Conservation (phyloP, 129 eudicot genomes). For the Artemisia argyi region DNA sequence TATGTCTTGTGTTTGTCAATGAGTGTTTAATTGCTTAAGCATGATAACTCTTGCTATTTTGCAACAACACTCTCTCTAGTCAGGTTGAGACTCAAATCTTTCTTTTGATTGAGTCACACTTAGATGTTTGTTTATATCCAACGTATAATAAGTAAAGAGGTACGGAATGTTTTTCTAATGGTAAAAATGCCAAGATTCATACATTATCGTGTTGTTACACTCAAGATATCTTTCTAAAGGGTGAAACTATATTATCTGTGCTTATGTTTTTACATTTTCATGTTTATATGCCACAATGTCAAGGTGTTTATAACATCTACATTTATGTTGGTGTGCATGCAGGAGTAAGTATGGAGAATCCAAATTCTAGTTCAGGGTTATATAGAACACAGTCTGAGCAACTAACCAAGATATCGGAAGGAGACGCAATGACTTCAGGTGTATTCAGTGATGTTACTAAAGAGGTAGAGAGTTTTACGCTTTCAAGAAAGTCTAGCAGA, state of each 20-base stretch:
- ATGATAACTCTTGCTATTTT: no score
- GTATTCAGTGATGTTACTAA: slow-evolving; percentile 31
- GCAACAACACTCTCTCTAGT: background rate
- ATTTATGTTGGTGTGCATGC: background rate
- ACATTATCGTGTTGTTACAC: no score
- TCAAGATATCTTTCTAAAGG: no score
- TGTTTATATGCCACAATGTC: background rate
- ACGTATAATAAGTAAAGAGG: no score
- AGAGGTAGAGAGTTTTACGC: slow-evolving; percentile 32
- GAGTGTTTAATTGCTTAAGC: background rate
- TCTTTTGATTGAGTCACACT: no score
- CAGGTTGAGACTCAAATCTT: no score
- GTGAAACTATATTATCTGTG: no score
- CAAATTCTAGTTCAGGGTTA: slow-evolving; percentile 44
- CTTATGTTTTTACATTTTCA: background rate
- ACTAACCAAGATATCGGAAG: slow-evolving; percentile 30
- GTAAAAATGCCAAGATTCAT: no score
- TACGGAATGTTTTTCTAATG: no score
- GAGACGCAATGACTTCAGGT: slow-evolving; percentile 49
- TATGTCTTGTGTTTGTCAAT: background rate
- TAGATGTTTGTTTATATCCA: no score
- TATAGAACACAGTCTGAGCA: slow-evolving; percentile 83
- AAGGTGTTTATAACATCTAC: background rate
- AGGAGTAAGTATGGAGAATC: slow-evolving; percentile 43
- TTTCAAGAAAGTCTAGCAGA: slow-evolving; percentile 76